Percentiles rank a stretch among this genome's conserved stretches.
Conservation (phyloP, 1,284 basidiomycete genomes). For the Polyporus tsugae region DNA sequence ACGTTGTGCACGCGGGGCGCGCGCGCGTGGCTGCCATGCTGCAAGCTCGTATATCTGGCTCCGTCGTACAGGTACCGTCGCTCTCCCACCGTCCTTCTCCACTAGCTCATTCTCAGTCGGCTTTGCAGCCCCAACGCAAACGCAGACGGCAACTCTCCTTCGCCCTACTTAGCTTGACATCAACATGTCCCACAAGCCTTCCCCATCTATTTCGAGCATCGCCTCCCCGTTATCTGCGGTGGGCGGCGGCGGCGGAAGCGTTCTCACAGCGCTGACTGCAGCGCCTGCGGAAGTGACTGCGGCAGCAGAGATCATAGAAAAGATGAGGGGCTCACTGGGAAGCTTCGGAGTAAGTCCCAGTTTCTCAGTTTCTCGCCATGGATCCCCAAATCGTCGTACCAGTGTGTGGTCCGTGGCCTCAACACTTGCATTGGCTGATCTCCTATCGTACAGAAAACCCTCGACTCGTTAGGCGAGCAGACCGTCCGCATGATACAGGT, state of each 20-base stretch:
- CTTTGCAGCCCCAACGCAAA: background rate
- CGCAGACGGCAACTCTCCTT: background rate
- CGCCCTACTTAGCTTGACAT: background rate
- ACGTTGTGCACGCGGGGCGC: background rate
- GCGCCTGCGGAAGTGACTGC: slow-evolving; percentile 35
- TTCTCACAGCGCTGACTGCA: slow-evolving; percentile 17
- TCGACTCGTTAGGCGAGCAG: slow-evolving; percentile 46
- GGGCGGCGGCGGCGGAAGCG: slow-evolving; percentile 3
- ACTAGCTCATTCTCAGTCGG: background rate
- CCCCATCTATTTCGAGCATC: background rate
- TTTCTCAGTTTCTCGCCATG: slow-evolving; percentile 6
- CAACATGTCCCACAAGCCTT: background rate
- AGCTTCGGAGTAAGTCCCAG: slow-evolving; percentile 35
- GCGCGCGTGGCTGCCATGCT: background rate
- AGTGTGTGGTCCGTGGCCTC: background rate
- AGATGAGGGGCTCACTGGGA: slow-evolving; percentile 40
- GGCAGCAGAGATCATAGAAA: slow-evolving; percentile 37
- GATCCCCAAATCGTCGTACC: background rate
- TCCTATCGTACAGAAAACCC: slow-evolving; percentile 40
- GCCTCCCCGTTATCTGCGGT: slow-evolving; percentile 1
- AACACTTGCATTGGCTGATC: background rate
- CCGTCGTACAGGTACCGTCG: background rate
- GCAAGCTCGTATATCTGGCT: slow-evolving; percentile 2
- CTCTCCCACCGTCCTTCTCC: background rate
- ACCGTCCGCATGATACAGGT: slow-evolving; percentile 42